These are phyloP conservation scores for Claviceps africana DNA, from an alignment of 2,329 filamentous ascomycete species.

Conservation along the genomic window DNA sequence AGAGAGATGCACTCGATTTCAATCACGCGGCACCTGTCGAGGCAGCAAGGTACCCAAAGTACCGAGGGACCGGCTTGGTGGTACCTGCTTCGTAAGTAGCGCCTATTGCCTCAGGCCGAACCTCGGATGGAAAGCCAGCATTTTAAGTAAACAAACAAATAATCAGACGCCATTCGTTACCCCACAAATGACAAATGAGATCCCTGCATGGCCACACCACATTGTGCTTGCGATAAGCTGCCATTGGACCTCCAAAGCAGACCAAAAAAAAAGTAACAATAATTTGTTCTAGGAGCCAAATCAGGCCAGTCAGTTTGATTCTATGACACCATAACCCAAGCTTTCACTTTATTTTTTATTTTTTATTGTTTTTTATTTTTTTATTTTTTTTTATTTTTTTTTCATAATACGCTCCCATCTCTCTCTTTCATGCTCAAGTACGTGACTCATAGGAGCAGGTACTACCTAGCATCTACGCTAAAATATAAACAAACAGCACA, in stretches of 20 bases:
- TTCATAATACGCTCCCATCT: too few species aligned
- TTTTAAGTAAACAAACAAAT: too few species aligned
- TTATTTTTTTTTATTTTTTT: too few species aligned
- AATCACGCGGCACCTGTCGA: not conserved
- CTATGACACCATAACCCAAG: not conserved
- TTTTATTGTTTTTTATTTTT: too few species aligned
- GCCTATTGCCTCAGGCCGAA: not conserved
- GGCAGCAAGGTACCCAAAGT: too few species aligned
- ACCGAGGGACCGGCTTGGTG: too few species aligned
- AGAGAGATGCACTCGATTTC: not conserved
- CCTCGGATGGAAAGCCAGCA: too few species aligned
- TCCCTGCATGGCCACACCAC: not conserved
- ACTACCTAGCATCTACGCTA: conserved; percentile 1
- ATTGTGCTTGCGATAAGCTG: not conserved
- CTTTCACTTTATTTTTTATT: not conserved
- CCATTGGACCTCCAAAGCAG: not conserved
- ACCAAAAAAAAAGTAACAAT: not conserved
- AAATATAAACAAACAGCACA: not conserved
- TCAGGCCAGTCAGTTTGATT: not conserved
- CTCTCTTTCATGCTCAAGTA: not conserved
- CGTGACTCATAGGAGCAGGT: not conserved
- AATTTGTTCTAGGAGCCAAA: not conserved
- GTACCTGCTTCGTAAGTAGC: too few species aligned
- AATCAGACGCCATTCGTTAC: not conserved
- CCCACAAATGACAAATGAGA: not conserved